Evolutionary conservation across 2,329 filamentous ascomycete species (phyloP).

Genomic region (Penicillium expansum): DNA sequence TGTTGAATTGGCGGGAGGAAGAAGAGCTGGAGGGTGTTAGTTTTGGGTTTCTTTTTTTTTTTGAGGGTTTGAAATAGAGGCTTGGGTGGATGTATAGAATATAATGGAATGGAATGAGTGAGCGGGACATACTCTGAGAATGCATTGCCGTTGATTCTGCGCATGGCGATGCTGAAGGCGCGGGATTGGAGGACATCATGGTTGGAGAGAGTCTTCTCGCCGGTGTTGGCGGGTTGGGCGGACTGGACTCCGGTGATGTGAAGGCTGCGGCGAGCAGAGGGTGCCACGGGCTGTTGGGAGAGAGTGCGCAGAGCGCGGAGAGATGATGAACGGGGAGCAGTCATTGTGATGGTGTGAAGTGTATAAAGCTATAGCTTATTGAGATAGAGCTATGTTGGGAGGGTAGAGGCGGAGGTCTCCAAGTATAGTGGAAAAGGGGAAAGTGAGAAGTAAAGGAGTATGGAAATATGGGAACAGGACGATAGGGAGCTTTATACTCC

Average conservation of each 20-base stretch:
- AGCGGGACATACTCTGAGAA: slow-evolving; percentile 36
- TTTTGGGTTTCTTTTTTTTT: neutral
- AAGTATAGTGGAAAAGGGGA: slow-evolving; percentile 3
- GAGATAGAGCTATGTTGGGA: neutral
- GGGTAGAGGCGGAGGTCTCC: neutral
- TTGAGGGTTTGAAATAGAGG: neutral
- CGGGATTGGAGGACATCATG: slow-evolving; percentile 53
- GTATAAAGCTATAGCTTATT: neutral
- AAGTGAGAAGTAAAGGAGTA: neutral
- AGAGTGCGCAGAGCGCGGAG: slow-evolving; percentile 47
- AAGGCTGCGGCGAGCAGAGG: slow-evolving; percentile 48
- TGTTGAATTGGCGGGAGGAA: slow-evolving; percentile 60
- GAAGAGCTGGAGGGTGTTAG: slow-evolving; percentile 48
- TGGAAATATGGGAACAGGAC: neutral
- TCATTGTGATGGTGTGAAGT: slow-evolving; percentile 32
- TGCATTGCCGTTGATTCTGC: slow-evolving; percentile 46
- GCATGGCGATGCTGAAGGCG: slow-evolving; percentile 55
- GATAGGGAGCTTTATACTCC: slow-evolving; percentile 17
- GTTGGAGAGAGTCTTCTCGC: slow-evolving; percentile 53
- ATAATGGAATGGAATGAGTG: slow-evolving; percentile 1
- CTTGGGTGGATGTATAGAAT: neutral
- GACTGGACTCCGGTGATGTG: slow-evolving; percentile 61
- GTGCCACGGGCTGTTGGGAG: slow-evolving; percentile 37
- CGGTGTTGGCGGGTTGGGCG: slow-evolving; percentile 50
- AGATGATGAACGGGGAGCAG: slow-evolving; percentile 47